Evolutionary conservation across 345 rosid genomes (phyloP).

Genomic region (Rhodamnia argentea): DNA sequence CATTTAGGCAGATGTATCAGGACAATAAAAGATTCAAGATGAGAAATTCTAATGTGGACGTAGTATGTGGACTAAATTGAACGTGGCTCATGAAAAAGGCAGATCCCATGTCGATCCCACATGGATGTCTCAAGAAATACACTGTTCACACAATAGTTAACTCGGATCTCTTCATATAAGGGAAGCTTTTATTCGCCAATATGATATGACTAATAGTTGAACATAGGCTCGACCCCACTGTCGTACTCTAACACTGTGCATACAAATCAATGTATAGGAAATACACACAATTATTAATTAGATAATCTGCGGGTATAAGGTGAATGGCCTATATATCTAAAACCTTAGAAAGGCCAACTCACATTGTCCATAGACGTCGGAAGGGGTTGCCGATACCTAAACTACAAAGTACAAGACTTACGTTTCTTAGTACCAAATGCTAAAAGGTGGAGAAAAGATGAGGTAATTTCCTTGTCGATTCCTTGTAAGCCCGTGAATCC

Average conservation of each 20-base stretch:
- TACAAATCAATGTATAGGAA: background rate
- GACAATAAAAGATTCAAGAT: background rate
- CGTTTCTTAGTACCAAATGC: background rate
- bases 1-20: background rate
- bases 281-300: background rate
- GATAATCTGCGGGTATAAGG: background rate
- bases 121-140: background rate
- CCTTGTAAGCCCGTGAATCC: background rate
- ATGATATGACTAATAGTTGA: background rate
- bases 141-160: background rate
- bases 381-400: background rate
- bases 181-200: background rate
- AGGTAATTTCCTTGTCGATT: background rate
- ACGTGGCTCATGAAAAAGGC: background rate
- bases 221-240: background rate
- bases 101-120: background rate
- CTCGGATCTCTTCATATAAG: background rate
- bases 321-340: background rate
- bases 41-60: background rate
- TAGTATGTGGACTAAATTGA: background rate
- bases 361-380: background rate
- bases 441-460: background rate
- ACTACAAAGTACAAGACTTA: background rate
- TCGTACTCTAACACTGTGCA: background rate
- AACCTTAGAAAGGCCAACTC: background rate